phyloP scores from a whole-genome alignment of 257 asterid species.

The Solanum lycopersicoides region DNA sequence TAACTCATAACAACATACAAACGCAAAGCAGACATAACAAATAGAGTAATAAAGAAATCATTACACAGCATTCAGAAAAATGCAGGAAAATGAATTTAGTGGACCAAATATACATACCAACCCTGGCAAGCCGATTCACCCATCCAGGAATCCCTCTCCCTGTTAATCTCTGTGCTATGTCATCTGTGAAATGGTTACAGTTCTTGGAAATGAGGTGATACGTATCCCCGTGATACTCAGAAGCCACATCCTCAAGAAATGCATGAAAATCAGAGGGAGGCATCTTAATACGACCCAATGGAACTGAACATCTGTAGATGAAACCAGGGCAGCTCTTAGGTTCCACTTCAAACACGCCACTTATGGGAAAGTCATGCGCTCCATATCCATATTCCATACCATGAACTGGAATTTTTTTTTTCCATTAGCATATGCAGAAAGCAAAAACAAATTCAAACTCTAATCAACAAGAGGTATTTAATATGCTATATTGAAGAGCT shows the following conservation, averaged over 20 bases:
- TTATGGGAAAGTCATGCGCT: slow-evolving; percentile 45
- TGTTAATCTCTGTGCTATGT: slow-evolving; percentile 25
- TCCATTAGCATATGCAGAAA: background rate
- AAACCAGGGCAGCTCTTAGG: slow-evolving; percentile 50
- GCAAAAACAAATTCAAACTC: background rate
- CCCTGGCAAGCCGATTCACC: slow-evolving; percentile 39
- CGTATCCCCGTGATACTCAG: slow-evolving; percentile 47
- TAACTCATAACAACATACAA: background rate
- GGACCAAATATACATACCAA: background rate
- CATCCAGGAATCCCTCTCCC: slow-evolving; percentile 47
- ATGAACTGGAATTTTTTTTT: slow-evolving; percentile 20
- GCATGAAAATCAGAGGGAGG: slow-evolving; percentile 27
- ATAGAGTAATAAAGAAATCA: background rate
- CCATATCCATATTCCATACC: slow-evolving; percentile 49
- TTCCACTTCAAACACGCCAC: slow-evolving; percentile 52
- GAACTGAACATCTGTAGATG: slow-evolving; percentile 31
- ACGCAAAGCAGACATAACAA: background rate
- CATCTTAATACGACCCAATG: slow-evolving; percentile 26
- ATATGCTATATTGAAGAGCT: background rate
- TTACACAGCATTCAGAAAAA: background rate
- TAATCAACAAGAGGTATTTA: background rate
- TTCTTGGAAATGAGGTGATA: slow-evolving; percentile 45
- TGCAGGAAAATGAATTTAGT: background rate
- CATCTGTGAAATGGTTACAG: slow-evolving; percentile 47
- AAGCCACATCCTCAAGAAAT: slow-evolving; percentile 35